Base-by-base conservation (phyloP, 2,329 filamentous ascomycete genomes). In the Hypoxylon sp. region DNA sequence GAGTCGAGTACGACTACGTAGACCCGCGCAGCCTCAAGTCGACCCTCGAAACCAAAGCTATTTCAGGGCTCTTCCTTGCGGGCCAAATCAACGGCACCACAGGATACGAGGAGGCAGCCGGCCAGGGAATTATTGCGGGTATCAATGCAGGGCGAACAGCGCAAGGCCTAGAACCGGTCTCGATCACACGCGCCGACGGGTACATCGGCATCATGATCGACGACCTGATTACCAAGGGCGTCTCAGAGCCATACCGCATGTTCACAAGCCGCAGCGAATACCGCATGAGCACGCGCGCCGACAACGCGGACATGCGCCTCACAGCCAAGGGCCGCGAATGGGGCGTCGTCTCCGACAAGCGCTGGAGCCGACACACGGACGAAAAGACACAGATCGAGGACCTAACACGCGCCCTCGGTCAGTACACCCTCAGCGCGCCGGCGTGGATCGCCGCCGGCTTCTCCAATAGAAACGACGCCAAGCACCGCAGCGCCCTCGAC, bases 121-220 rank as follows among this genome's bases (percentile, higher is more conserved):
- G 93, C 0, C 96, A 99, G 80, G 96, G 96, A 9, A 86, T 99
- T 51, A 83, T 99, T 13, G 96, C 96, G 0, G 96, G 96, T 33
- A 94, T 95, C 75, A 99, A 99, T 77, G 96, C 96, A 0, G 96
- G 95, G 2, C 87, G 96, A n/a, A 87, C 90, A 1, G 89, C 94
- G 0, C 86, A 88, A 67, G 87, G 87, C 1, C 88, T 91, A 64
- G 79, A 84, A 1, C 86, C 90, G 0, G 85, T 97, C 67, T 87
- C 87, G 0, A 83, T 99, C 31, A 90, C 90, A 6, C 88, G 96
- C 71, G 91, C 92, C 1, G 95, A 99, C 79, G 94, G 94, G 11
- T 99, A 98, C 80, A 98, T 99, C 76, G 96, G 96, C 73, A 92
- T 99, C 81, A 97, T 99, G 94, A 94, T 99, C 75, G 96, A 99